A percentile compares a stretch with the other conserved stretches of the same genome.
These are phyloP conservation scores for Tilletia horrida DNA, from an alignment of 1,284 basidiomycete genomes.

Conservation along the genomic window DNA sequence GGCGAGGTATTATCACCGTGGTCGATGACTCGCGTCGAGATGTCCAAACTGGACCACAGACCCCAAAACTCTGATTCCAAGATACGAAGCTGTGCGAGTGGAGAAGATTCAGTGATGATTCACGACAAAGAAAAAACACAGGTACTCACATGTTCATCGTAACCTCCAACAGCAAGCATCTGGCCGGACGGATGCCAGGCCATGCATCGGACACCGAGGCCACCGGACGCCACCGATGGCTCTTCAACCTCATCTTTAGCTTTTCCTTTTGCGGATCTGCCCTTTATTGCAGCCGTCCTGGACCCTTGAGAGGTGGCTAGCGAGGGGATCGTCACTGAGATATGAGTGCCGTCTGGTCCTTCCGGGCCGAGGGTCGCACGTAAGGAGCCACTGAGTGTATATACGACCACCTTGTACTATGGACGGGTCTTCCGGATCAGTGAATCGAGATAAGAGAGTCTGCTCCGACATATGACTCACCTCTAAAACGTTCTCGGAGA, in stretches of 20 bases:
- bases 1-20: conserved; percentile 23
- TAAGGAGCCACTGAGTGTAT: conserved; percentile 70
- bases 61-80: conserved; percentile 31
- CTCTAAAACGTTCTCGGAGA: conserved; percentile 76
- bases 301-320: neutral
- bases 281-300: conserved; percentile 3
- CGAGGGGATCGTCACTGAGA: neutral
- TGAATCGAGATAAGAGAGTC: neutral
- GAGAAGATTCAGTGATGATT: too few relatives aligned
- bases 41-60: conserved; percentile 21
- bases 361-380: conserved; percentile 64
- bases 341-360: neutral
- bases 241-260: conserved; percentile 60
- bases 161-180: conserved; percentile 54
- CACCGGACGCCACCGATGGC: conserved; percentile 60
- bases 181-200: conserved; percentile 50
- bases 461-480: conserved; percentile 58
- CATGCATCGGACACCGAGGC: conserved; percentile 49
- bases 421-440: neutral
- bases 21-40: conserved; percentile 33
- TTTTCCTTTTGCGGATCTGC: conserved; percentile 32
- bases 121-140: neutral
- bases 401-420: conserved; percentile 75
- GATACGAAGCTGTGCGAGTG: conserved; percentile 21
- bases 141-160: conserved; percentile 46